Base-by-base conservation (phyloP, 2,329 filamentous ascomycete genomes). In the Colletotrichum sp. region DNA sequence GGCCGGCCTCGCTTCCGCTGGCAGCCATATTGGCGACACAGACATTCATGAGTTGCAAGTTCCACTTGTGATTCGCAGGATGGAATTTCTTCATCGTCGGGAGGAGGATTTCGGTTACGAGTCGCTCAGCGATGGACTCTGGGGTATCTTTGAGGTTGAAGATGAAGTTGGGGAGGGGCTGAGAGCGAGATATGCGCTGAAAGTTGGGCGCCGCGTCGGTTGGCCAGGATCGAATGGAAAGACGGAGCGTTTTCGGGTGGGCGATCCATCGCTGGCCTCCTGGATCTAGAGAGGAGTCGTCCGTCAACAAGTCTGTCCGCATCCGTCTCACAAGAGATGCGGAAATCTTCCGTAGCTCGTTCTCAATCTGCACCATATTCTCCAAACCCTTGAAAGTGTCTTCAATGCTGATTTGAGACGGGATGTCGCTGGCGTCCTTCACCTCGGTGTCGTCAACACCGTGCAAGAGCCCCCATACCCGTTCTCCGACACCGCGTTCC, bases 391-490 rank as follows among this genome's bases (percentile, higher is more conserved):
- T 89, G 82, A 98, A 98, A 18, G 95, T 97, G 84, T 98, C 96
- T 82, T 98, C 96, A 77, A 98, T 97, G 83, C 95, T 97, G 81
- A 98, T 97, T 83, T 98, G 96, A 2, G 92, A 92, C 0, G 96
- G 96, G 2, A 97, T 84, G 59, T 92, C 90, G 78, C 91, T 91
- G 3, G 92, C 94, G 77, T 92, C 89, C 65, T 92, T 92, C 21
- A 98, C 95, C 74, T 95, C 92, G 1, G 90, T 88, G 68, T 92
- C 86, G 82, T 98, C 96, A 32, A 95, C 88, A 7, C 96, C 96
- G 82, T 98, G 93, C 3, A 98, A 85, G 8, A 98, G 87, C 21
- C 87, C 88, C 95, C 95, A 98, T 4, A 96, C 86, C 78, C 92
- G 93, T 38, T 86, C 82, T 1, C 95, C 95, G 68, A 96, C 92